Conservation (phyloP, 139 green algal species). For the Chlamydomonas schloesseri region DNA sequence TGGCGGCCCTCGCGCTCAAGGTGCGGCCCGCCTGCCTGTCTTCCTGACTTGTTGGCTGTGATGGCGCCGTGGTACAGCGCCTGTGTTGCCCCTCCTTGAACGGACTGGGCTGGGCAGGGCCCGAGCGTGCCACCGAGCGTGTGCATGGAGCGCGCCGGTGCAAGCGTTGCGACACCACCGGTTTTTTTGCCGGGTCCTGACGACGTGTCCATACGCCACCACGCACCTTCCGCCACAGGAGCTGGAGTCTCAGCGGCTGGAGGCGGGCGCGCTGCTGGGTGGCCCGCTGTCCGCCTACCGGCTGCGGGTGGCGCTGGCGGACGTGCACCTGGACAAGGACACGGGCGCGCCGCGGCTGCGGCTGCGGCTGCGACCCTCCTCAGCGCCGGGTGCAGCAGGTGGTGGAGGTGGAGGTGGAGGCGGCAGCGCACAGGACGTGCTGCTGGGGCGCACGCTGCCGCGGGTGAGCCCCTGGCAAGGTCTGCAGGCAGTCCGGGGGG, state of each 20-base stretch:
- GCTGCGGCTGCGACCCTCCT: background rate
- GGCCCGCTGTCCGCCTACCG: slow-evolving; percentile 57
- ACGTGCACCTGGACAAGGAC: slow-evolving; percentile 46
- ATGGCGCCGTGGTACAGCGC: too few relatives aligned
- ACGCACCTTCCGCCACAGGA: slow-evolving; percentile 45
- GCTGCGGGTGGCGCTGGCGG: slow-evolving; percentile 42
- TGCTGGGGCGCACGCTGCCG: background rate
- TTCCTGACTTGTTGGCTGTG: background rate
- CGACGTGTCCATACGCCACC: too few relatives aligned
- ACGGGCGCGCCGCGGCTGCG: slow-evolving; percentile 7
- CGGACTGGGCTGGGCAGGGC: too few relatives aligned
- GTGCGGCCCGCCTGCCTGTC: background rate
- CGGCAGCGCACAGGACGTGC: background rate
- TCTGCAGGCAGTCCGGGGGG: too few relatives aligned
- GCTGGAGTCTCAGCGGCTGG: slow-evolving; percentile 61
- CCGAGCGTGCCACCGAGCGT: too few relatives aligned
- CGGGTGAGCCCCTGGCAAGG: slow-evolving; percentile 11
- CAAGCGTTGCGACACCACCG: too few relatives aligned
- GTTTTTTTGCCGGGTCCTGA: too few relatives aligned
- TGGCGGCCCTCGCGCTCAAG: slow-evolving; percentile 71
- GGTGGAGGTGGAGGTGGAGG: background rate
- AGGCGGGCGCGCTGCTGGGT: slow-evolving; percentile 26
- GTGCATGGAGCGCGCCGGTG: too few relatives aligned
- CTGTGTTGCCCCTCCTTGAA: too few relatives aligned
- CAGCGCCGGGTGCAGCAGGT: background rate